These are phyloP conservation scores for Tetrapisispora fleetii DNA, from an alignment of 805 yeast genomes.

Conservation along the genomic window DNA sequence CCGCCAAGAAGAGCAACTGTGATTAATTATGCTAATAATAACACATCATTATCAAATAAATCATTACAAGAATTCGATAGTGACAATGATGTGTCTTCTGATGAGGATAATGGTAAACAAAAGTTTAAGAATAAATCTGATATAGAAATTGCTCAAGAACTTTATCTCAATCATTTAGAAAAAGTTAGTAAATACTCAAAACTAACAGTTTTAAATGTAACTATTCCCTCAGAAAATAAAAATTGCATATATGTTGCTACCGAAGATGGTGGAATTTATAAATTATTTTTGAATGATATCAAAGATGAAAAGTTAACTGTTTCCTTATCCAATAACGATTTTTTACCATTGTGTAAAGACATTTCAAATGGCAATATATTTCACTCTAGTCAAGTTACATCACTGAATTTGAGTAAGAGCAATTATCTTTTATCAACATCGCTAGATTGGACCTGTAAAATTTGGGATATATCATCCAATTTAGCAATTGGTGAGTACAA, in stretches of 20 bases:
- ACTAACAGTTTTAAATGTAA: slow-evolving; percentile 11
- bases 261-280: slow-evolving; percentile 24
- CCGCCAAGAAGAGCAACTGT: slow-evolving; percentile 13
- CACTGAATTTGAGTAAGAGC: slow-evolving; percentile 7
- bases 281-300: slow-evolving; percentile 7
- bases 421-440: slow-evolving; percentile 17
- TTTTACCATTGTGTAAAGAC: slow-evolving; percentile 9
- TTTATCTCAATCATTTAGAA: slow-evolving; percentile 7
- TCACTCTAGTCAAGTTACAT: slow-evolving; percentile 17
- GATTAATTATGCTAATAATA: slow-evolving; percentile 1
- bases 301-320: slow-evolving; percentile 4
- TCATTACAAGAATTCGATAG: slow-evolving; percentile 3
- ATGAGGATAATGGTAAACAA: neutral
- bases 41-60: neutral
- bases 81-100: slow-evolving; percentile 2
- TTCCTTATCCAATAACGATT: slow-evolving; percentile 14
- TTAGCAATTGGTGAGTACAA: slow-evolving; percentile 9
- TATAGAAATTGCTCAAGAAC: neutral
- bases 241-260: slow-evolving; percentile 17
- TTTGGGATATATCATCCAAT: slow-evolving; percentile 19
- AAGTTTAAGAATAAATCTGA: neutral
- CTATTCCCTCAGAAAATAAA: slow-evolving; percentile 14
- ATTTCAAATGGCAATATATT: slow-evolving; percentile 4
- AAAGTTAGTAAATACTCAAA: slow-evolving; percentile 11
- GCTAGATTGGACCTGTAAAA: slow-evolving; percentile 18